Evolutionary conservation across 495 filamentous ascomycete genomes (phyloP).

Genomic region (Talaromyces liani): DNA sequence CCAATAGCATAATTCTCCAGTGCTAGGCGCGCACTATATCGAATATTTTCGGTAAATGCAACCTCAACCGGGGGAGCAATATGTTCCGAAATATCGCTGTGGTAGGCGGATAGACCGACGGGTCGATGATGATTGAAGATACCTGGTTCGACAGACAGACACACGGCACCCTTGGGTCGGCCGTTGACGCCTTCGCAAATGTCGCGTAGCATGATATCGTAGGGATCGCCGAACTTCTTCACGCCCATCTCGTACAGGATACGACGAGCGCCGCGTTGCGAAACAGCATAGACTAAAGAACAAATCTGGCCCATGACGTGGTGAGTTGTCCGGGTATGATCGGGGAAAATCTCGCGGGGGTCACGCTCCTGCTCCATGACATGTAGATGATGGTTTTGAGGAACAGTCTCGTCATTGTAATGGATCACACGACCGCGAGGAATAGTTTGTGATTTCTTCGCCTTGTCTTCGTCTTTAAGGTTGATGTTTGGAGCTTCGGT

Average conservation of each 20-base stretch:
- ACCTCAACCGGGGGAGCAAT: slow-evolving; percentile 5
- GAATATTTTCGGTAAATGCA: slow-evolving; percentile 7
- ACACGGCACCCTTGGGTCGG: slow-evolving; percentile 8
- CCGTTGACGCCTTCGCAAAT: slow-evolving; percentile 10
- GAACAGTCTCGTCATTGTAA: slow-evolving; percentile 16
- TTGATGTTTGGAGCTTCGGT: slow-evolving; percentile 12
- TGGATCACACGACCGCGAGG: slow-evolving; percentile 13
- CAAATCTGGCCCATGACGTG: slow-evolving; percentile 40
- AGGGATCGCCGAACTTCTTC: slow-evolving; percentile 7
- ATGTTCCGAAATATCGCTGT: slow-evolving; percentile 11
- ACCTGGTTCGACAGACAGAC: slow-evolving; percentile 9
- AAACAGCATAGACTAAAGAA: slow-evolving; percentile 48
- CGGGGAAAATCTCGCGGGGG: slow-evolving; percentile 15
- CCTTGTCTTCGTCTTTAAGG: slow-evolving; percentile 5
- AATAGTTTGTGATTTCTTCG: slow-evolving; percentile 6
- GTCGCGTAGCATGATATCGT: slow-evolving; percentile 9
- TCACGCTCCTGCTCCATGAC: slow-evolving; percentile 8
- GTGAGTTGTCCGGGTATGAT: slow-evolving; percentile 40
- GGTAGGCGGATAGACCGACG: slow-evolving; percentile 7
- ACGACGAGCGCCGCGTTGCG: slow-evolving; percentile 43
- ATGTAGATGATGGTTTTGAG: slow-evolving; percentile 9
- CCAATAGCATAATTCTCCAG: slow-evolving; percentile 3
- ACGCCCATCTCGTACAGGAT: slow-evolving; percentile 26
- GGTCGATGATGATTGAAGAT: slow-evolving; percentile 9
- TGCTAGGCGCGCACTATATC: slow-evolving; percentile 5